Base-by-base conservation (phyloP, 192 early-diverging fungal genomes). In the Physocladia obscura region DNA sequence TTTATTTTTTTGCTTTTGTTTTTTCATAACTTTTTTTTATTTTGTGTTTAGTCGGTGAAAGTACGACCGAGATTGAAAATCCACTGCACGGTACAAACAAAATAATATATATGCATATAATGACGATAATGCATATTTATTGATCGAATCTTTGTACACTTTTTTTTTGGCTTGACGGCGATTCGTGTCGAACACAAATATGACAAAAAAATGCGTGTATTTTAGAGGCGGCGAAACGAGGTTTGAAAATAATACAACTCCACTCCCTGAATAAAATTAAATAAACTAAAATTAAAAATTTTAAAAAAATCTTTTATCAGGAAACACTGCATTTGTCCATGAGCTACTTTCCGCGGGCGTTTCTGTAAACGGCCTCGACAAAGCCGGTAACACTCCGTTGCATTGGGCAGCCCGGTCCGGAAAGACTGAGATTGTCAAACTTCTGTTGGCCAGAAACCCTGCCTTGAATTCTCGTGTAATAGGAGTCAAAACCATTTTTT, bases 331-430 rank as follows among this genome's bases (percentile, higher is more conserved):
- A 1, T 84, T 84, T 69, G 75, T 73, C 3, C 34, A 27, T 31
- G 83, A 84, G 60, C 67, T 84, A 2, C 58, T 84, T 2, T 26
- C 17, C 22, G 80, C 83, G 2, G 83, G 83, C n/a, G 70, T 84
- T 3, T 81, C 79, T 5, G 76, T 77, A 24, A 84, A 81, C 50
- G 71, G 81, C 22, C 62, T 85, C 22, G 83, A 85, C 67, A 81
- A 79, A 62, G 83, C 83, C 8, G 81, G 79, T 21, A 85, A 85
- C 55, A 67, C 77, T 5, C 77, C 83, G 4, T 62, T 85, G 21
- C 83, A 85, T 70, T 85, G 83, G 83, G 83, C 83, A 0, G 74
- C 74, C 29, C 31, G 83, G 27, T 76, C 78, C 21, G 83, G 83
- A 5, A 82, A 85, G 52, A 49, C 68, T 2, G 79, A 82, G 8